Evolutionary conservation across 2,329 filamentous ascomycete species (phyloP).

Genomic region (Fusarium tricinctum): DNA sequence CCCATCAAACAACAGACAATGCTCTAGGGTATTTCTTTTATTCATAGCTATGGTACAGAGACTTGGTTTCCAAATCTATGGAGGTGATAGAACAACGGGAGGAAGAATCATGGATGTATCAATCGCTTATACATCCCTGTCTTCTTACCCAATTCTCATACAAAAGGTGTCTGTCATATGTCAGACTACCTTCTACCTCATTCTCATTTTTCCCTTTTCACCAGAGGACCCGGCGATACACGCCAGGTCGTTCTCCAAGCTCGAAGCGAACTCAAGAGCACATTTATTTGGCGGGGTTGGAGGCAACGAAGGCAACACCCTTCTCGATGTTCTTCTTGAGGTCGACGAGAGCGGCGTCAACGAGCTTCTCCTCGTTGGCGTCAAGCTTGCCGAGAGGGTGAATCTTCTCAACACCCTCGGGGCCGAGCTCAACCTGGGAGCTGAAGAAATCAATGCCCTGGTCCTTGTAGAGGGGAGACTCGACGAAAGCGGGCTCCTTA

Average conservation of each 20-base stretch:
- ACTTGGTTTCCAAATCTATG: constrained; percentile 53
- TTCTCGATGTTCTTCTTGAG: constrained; percentile 97
- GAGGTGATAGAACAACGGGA: constrained; percentile 50
- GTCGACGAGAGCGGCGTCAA: constrained; percentile 86
- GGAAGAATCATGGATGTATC: constrained; percentile 44
- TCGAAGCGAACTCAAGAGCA: constrained; percentile 14
- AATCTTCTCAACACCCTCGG: constrained; percentile 96
- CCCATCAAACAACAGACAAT: background rate
- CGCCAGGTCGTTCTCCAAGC: constrained; percentile 15
- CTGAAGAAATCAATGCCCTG: constrained; percentile 98
- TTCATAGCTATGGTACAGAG: constrained; percentile 55
- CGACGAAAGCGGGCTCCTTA: constrained; percentile 95
- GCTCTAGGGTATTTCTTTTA: constrained; percentile 44
- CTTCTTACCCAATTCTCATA: constrained; percentile 34
- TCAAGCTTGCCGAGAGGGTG: constrained; percentile 87
- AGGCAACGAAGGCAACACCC: constrained; percentile 75
- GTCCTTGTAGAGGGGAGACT: constrained; percentile 98
- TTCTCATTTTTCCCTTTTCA: constrained; percentile 40
- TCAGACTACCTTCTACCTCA: constrained; percentile 17
- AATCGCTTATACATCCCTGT: constrained; percentile 42
- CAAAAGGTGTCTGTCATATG: constrained; percentile 29
- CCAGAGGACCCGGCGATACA: constrained; percentile 16
- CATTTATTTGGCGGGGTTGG: constrained; percentile 72
- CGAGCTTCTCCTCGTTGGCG: constrained; percentile 87
- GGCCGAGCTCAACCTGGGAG: constrained; percentile 94